A percentile compares a stretch with the other conserved stretches of the same genome.
These are phyloP conservation scores for Candida silvicultrix DNA, from an alignment of 805 yeast species.

Conservation along the genomic window DNA sequence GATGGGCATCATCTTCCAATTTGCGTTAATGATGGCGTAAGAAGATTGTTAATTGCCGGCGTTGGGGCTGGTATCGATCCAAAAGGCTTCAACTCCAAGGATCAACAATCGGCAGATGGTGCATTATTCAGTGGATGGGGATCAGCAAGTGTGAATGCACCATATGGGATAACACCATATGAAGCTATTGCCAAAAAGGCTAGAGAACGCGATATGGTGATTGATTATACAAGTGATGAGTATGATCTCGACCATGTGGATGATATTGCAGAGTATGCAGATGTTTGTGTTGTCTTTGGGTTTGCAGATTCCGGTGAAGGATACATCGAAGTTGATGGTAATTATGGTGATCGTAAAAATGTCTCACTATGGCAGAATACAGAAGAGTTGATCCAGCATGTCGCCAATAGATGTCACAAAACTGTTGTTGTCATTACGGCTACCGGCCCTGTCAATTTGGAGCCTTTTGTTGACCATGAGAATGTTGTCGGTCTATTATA, in stretches of 20 bases:
- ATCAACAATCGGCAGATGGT: constrained; percentile 47
- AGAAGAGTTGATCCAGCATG: constrained; percentile 42
- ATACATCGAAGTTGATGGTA: constrained; percentile 48
- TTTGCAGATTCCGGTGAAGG: constrained; percentile 56
- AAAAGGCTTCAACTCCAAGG: constrained; percentile 47
- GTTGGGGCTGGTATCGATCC: constrained; percentile 45
- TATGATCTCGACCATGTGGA: constrained; percentile 39
- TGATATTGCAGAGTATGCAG: constrained; percentile 42
- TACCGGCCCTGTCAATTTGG: constrained; percentile 57
- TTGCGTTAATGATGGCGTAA: constrained; percentile 32
- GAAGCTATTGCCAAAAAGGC: constrained; percentile 49
- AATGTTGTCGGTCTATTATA: constrained; percentile 53
- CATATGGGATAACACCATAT: constrained; percentile 50
- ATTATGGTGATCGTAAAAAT: constrained; percentile 53
- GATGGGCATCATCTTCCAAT: constrained; percentile 47
- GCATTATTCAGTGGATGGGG: constrained; percentile 60
- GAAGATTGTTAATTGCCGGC: constrained; percentile 41
- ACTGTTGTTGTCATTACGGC: constrained; percentile 55
- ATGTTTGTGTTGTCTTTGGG: constrained; percentile 48
- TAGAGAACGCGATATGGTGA: constrained; percentile 35
- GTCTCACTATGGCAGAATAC: constrained; percentile 51
- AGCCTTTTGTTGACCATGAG: constrained; percentile 46
- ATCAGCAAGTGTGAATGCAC: constrained; percentile 51
- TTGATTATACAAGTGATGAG: constrained; percentile 38
- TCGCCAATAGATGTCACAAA: constrained; percentile 44